Evolutionary conservation across 1,284 basidiomycete genomes (phyloP), one percentile per base, ranked within the genome.

Genomic region (Rhodotorula sp.): DNA sequence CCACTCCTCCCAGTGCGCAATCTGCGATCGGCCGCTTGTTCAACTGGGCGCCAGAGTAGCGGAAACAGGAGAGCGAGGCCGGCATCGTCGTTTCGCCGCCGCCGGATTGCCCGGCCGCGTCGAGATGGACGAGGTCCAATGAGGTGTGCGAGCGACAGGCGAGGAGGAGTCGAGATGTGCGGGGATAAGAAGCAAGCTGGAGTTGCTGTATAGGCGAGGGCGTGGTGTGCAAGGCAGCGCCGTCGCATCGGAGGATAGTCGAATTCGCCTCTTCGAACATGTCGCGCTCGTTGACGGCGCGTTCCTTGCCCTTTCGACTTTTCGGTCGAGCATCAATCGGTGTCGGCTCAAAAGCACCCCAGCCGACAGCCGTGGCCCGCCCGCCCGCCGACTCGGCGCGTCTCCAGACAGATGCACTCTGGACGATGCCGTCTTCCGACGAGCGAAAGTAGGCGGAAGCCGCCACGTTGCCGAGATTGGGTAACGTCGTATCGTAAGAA

Each of bases 11-110:
- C 18, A 76, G 56, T 1, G 63, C 54, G 48, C 71, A 58, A 47
- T 76, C 74, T 0, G 74, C 72, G n/a, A 76, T 62, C 0, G 69
- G n/a, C 4, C 62, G 46, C 6, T 62, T 16, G 6, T 58, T 61
- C 14, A 71, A 48, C 7, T 26, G 3, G 4, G n/a, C 31, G n/a
- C 57, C 61, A 15, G 39, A 39, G 64, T 68, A 71, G 10, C 59
- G 31, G 62, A 59, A 57, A n/a, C 20, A 26, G 3, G 67, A 54
- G 16, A 65, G 52, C 34, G 60, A 34, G 10, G 60, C 1, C 10
- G 64, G 58, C 5, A 23, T 31, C 14, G 18, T 26, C 3, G 21
- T 26, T 12, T 43, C 16, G 18, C 34, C 3, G 18, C 34, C 3
- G 23, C 49, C 6, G 16, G 52, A 57, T 15, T 62, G 31, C 29